Percentiles rank a stretch among this genome's conserved stretches.
Evolutionary conservation across 1,284 basidiomycete species (phyloP).

Genomic region (Schizophyllum commune): DNA sequence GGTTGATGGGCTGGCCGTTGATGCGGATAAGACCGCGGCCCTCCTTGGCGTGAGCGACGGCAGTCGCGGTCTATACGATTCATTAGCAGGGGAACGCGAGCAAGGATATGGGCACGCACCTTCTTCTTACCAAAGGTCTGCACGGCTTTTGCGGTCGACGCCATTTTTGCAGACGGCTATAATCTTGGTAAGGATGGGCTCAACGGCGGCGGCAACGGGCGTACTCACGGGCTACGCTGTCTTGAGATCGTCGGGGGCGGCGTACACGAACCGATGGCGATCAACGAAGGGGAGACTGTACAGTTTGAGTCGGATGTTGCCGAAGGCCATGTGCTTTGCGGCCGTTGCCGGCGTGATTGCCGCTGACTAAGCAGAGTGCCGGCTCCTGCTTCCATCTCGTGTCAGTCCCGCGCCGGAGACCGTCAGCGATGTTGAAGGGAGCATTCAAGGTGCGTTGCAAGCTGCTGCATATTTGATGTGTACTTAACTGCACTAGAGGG

Average conservation of each 20-base stretch:
- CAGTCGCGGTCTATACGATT: conserved; percentile 77
- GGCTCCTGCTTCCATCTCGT: background rate
- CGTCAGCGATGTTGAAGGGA: too few relatives aligned
- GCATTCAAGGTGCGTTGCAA: too few relatives aligned
- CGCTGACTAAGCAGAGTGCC: background rate
- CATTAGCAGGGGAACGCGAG: conserved; percentile 1
- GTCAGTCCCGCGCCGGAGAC: too few relatives aligned
- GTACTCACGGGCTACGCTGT: conserved; percentile 5
- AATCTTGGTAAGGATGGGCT: conserved; percentile 2
- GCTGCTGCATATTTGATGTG: too few relatives aligned
- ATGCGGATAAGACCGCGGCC: conserved; percentile 97
- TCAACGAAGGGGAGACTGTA: conserved; percentile 22
- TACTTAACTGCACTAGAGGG: too few relatives aligned
- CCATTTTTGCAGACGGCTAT: conserved; percentile 41
- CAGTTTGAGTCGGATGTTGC: conserved; percentile 30
- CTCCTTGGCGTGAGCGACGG: conserved; percentile 93
- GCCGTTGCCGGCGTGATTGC: too few relatives aligned
- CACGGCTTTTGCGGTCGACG: conserved; percentile 77
- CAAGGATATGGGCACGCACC: conserved; percentile 38
- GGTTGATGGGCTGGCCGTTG: conserved; percentile 94
- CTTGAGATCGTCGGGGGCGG: conserved; percentile 36
- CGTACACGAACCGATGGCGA: conserved; percentile 23
- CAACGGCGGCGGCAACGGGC: background rate
- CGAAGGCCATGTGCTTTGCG: conserved; percentile 12
- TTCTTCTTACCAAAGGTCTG: conserved; percentile 99